Evolutionary conservation across 495 filamentous ascomycete species (phyloP), one percentile per base, ranked within the genome.

Genomic region (Choiromyces venosus): DNA sequence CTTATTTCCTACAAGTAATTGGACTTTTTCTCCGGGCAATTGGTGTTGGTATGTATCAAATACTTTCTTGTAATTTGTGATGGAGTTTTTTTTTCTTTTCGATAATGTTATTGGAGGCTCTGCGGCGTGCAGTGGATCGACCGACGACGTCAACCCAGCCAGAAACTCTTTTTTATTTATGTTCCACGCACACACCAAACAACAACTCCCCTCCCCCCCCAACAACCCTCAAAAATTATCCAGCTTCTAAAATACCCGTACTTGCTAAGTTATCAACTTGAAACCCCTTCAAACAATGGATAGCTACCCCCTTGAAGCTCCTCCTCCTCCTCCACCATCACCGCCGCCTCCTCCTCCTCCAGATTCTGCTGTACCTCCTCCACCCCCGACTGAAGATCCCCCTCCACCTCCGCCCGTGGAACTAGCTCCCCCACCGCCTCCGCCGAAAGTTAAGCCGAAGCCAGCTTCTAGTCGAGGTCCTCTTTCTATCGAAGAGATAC

Each of bases 401-500:
- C 88, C 89, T 67, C 88, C 88, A 67, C 88, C 89, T 21, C 87
- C 88, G 18, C 86, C 88, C 77, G 69, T 77, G 74, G 68, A 85
- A 77, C 42, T 70, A 74, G 38, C 74, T 0, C 73, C 79, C 10
- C 82, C 81, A 4, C 82, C 83, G 7, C 84, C 82, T 19, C 82
- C 84, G 16, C 81, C 80, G 18, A 76, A 76, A 65, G 67, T 39
- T 12, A 76, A 72, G 18, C 69, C 71, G 2, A 81, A 81, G 35
- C 14, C 73, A 5, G 33, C 64, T 5, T 76, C 74, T 79, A 82
- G 78, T 71, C 84, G 82, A 29, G 84, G 82, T 64, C 92, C 92
- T 35, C 81, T 93, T 56, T 92, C 89, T 81, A 90, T 93, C 37
- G 91, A 93, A 76, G 91, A 93, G 69, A 85, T 94, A 21, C 84